Conservation (phyloP, 2,329 filamentous ascomycete species). For the Stromatinia cepivora region DNA sequence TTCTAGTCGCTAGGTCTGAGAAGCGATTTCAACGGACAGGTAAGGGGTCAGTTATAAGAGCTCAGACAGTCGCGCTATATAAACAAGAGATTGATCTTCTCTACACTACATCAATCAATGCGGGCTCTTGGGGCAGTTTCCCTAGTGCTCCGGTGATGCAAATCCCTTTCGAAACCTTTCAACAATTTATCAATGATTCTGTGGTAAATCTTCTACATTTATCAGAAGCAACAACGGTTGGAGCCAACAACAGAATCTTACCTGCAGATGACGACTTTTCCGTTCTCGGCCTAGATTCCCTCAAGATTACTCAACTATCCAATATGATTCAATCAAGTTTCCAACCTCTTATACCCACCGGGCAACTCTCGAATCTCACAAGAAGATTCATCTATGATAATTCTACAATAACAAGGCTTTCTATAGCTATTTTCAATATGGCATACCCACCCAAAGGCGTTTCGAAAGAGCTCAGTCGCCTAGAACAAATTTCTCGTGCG, state of each 20-base stretch:
- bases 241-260: not conserved
- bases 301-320: not conserved
- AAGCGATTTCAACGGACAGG: slow-evolving; percentile 25
- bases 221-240: not conserved
- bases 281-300: not conserved
- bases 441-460: not conserved
- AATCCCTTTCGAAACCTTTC: not conserved
- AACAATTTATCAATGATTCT: not conserved
- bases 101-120: not conserved
- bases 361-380: not conserved
- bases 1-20: slow-evolving; percentile 23
- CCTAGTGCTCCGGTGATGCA: not conserved
- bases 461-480: not conserved
- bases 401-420: not conserved
- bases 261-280: not conserved
- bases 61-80: not conserved
- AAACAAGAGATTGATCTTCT: slow-evolving; percentile 38
- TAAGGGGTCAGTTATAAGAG: slow-evolving; percentile 27
- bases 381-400: not conserved
- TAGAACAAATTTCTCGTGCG: too few species aligned
- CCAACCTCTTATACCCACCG: not conserved
- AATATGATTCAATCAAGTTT: not conserved
- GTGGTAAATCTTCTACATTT: not conserved
- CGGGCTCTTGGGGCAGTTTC: not conserved
- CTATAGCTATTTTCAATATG: not conserved